Evolutionary conservation across 495 filamentous ascomycete genomes (phyloP), one percentile per base, ranked within the genome.

Genomic region (Parathielavia appendiculata): DNA sequence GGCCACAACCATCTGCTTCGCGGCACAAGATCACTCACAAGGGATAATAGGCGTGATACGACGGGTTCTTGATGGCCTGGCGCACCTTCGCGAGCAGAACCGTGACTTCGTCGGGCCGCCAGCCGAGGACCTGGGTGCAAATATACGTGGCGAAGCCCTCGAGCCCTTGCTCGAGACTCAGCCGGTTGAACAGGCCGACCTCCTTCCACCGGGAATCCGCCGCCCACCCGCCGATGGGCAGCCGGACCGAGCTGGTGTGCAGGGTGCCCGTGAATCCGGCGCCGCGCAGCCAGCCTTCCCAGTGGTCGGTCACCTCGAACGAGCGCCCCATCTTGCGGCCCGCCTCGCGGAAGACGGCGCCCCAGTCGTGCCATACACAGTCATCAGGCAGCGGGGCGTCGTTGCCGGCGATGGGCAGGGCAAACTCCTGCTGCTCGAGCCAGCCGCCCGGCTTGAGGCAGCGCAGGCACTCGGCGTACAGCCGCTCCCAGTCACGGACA

Each of bases 231-330:
- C 83, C 83, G 11, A 73, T 71, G 5, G 81, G 83, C 10, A 80
- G 55, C 60, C 78, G 81, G 54, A 69, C 63, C 4, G 72, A 38
- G n/a, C 69, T 65, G 56, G 76, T 71, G 47, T 76, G 60, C n/a
- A 86, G 69, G 57, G 83, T 77, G 73, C 16, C 51, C 7, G 76
- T 71, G 56, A 84, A 86, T 3, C 84, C 84, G 0, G 80, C 71
- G 20, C 77, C 73, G 54, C 70, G 70, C 71, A 85, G 74, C 69
- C 76, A 77, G 10, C 64, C 68, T 9, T 44, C 40, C 40, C 40
- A 44, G 40, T 44, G 40, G 40, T 44, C 40, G 13, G 40, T 17
- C 11, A 39, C 36, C 36, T 39, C 36, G 51, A 71, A 67, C 19
- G 81, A 76, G 68, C 81, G 54, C 53, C 71, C 55, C 41, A 62